A percentile compares a stretch with the other conserved stretches of the same genome.
phyloP scores from a whole-genome alignment of 305 asterid species.

The Fraxinus paxiana region DNA sequence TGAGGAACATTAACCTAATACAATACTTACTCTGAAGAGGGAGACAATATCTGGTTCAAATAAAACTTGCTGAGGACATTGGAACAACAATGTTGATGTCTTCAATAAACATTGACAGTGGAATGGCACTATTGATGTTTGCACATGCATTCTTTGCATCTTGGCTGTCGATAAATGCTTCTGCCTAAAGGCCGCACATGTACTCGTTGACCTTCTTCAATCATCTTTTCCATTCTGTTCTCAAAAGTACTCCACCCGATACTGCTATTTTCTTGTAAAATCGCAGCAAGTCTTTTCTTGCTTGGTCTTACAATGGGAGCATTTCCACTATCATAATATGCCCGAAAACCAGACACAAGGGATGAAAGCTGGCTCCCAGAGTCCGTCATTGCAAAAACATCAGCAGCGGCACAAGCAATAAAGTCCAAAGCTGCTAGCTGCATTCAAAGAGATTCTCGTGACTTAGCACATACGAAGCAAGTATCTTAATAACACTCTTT shows the following conservation, averaged over 20 bases:
- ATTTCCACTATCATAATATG: slow-evolving; percentile 70
- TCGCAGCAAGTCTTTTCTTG: slow-evolving; percentile 79
- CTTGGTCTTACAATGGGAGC: slow-evolving; percentile 80
- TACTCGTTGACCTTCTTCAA: slow-evolving; percentile 74
- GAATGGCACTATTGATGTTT: slow-evolving; percentile 24
- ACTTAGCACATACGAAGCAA: neutral
- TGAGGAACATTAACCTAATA: neutral
- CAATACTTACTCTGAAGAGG: neutral
- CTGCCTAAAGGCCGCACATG: slow-evolving; percentile 37
- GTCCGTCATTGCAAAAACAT: slow-evolving; percentile 86
- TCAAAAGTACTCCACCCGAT: slow-evolving; percentile 59
- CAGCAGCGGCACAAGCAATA: slow-evolving; percentile 75
- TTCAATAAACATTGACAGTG: neutral
- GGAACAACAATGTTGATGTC: neutral
- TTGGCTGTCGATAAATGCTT: slow-evolving; percentile 73
- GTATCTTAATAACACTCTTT: neutral
- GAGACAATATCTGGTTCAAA: neutral
- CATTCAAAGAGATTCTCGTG: slow-evolving; percentile 14
- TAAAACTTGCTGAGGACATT: neutral
- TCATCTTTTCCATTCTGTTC: slow-evolving; percentile 68
- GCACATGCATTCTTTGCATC: slow-evolving; percentile 75
- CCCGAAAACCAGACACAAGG: slow-evolving; percentile 77
- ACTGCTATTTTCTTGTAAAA: slow-evolving; percentile 52
- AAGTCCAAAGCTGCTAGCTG: slow-evolving; percentile 96
- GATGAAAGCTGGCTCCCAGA: slow-evolving; percentile 94